Base-by-base conservation (phyloP, 805 yeast genomes). In the Phaffomyces opuntiae region DNA sequence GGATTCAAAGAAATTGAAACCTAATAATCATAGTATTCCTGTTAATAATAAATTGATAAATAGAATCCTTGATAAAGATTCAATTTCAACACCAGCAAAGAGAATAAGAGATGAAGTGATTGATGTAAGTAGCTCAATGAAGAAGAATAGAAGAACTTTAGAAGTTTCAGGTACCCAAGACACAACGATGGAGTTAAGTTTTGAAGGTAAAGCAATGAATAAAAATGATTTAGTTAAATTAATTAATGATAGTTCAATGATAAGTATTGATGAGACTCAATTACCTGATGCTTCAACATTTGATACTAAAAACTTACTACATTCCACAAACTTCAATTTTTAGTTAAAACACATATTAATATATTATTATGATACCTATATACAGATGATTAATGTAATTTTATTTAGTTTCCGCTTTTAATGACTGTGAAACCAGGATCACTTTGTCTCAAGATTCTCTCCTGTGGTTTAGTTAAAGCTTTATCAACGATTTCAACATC, bases 401-500 rank as follows among this genome's bases (percentile, higher is more conserved):
- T 16, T 16, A 33, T 33, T 16, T 16, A 9, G 7, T n/a, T 16
- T 16, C 7, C 41, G 31, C 19, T 34, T 35, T 29, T 25, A 38
- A 29, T 74, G 36, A 80, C 71, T 13, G 63, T 62, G 53, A 78
- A 86, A 0, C 93, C 95, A 11, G 87, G 81, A 39, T 76, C 74
- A 42, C 51, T 48, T 60, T 75, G 83, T 66, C 90, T 75, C 37
- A 68, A 68, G 9, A 55, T 59, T 45, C 81, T 70, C 62, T 80
- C 70, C 57, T 85, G 74, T 16, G 65, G 63, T 44, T 72, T 74
- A 1, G 80, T 64, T 54, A 80, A 65, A 17, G 68, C 67, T 27
- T 70, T 66, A 38, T 80, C 81, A 11, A 83, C 80, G 34, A 88
- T 68, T 54, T 88, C 91, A 27, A 91, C 93, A 40, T 77, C 77